phyloP scores from a whole-genome alignment of 164 flowering plant species.

The Nelumbo lutea region DNA sequence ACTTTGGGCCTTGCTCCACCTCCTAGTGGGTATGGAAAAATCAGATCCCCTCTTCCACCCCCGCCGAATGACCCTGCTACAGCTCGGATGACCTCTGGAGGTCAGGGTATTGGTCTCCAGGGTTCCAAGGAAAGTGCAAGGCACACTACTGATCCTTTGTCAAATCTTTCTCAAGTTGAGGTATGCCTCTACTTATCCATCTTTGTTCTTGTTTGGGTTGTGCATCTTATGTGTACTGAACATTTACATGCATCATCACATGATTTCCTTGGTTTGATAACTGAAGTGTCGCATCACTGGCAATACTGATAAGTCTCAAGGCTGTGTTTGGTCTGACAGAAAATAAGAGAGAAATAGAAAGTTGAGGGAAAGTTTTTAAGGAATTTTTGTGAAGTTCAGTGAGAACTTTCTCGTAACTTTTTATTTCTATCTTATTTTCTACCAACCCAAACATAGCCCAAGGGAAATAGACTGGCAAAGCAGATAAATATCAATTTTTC shows the following conservation, averaged over 20 bases:
- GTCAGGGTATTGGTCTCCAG: conserved; percentile 24
- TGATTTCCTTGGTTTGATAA: neutral
- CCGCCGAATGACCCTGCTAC: conserved; percentile 95
- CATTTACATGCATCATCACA: neutral
- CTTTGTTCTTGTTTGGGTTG: neutral
- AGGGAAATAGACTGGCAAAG: too few species aligned
- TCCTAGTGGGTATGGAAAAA: conserved; percentile 61
- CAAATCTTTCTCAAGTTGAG: conserved; percentile 84
- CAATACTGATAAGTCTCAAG: neutral
- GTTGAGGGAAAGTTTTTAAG: too few species aligned
- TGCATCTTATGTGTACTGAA: neutral
- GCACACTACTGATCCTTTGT: conserved; percentile 50
- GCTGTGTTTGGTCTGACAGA: too few species aligned
- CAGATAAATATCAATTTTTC: too few species aligned
- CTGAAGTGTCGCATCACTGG: neutral
- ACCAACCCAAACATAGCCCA: too few species aligned
- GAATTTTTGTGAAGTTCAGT: neutral
- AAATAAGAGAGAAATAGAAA: too few species aligned
- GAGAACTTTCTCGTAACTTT: too few species aligned
- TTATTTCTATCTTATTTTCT: too few species aligned
- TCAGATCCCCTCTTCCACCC: conserved; percentile 82
- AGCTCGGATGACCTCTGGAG: conserved; percentile 42
- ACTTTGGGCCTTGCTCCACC: conserved; percentile 75
- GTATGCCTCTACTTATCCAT: conserved; percentile 29
- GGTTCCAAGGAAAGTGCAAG: conserved; percentile 44